A percentile compares a stretch with the other conserved stretches of the same genome.
Conservation (phyloP, 2,329 filamentous ascomycete genomes). For the Aspergillus sp. region DNA sequence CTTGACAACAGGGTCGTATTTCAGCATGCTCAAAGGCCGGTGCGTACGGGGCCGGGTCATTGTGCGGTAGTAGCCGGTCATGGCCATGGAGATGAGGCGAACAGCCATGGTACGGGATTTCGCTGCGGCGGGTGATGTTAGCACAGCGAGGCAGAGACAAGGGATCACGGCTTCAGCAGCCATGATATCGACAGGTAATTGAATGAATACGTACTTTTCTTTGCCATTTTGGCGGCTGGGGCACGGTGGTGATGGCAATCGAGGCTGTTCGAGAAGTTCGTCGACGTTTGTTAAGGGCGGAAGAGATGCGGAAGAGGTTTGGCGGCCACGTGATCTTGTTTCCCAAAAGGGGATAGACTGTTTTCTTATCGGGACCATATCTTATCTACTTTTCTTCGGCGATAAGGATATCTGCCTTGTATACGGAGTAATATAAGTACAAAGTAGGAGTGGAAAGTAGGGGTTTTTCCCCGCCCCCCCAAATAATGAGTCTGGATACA, state of each 20-base stretch:
- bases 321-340: not conserved
- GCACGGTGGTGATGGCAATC: not conserved
- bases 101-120: conserved; percentile 93
- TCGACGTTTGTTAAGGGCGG: not conserved
- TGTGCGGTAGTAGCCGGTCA: conserved; percentile 97
- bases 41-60: conserved; percentile 78
- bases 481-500: too few species aligned
- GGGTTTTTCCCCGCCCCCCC: too few species aligned
- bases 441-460: too few species aligned
- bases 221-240: conserved; percentile 39
- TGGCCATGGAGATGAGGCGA: conserved; percentile 95
- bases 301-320: conserved; percentile 11
- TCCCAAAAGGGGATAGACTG: not conserved
- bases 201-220: conserved; percentile 38
- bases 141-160: not conserved
- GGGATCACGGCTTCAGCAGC: not conserved
- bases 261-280: conserved; percentile 1
- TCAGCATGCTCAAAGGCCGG: conserved; percentile 91
- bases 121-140: conserved; percentile 47
- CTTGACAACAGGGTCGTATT: conserved; percentile 97
- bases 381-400: too few species aligned
- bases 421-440: too few species aligned
- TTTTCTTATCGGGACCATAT: too few species aligned
- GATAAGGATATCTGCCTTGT: too few species aligned
- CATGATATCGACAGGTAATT: not conserved